A percentile compares a stretch with the other conserved stretches of the same genome.
phyloP scores from a whole-genome alignment of 345 rosid genomes.

The Excoecaria agallocha region DNA sequence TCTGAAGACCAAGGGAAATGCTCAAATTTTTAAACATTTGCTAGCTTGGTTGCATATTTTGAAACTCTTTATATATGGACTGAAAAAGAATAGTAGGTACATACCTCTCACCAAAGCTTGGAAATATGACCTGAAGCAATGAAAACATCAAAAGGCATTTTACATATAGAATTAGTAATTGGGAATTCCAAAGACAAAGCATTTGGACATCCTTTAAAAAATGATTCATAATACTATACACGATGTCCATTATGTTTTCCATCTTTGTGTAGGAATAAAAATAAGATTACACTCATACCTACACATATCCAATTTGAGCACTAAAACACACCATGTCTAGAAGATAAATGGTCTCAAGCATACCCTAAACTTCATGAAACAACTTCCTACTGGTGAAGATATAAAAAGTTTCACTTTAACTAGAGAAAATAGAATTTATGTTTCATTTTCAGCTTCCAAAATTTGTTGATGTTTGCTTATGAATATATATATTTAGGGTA shows the following conservation, averaged over 20 bases:
- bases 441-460: too few species aligned
- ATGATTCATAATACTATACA: not conserved
- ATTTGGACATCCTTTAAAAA: not conserved
- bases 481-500: too few species aligned
- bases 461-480: too few species aligned
- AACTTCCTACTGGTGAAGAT: not conserved
- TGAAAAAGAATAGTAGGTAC: slow-evolving; percentile 66
- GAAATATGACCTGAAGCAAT: slow-evolving; percentile 64
- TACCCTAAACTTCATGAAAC: not conserved
- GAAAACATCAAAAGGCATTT: slow-evolving; percentile 11
- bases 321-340: too few species aligned
- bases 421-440: too few species aligned
- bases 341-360: not conserved
- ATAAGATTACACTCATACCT: not conserved
- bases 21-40: slow-evolving; percentile 4
- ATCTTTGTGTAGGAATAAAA: not conserved
- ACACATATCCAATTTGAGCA: not conserved
- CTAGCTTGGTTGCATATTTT: slow-evolving; percentile 43
- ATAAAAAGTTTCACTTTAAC: not conserved
- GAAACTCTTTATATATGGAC: slow-evolving; percentile 64
- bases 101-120: slow-evolving; percentile 87
- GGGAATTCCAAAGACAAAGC: not conserved
- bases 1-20: not conserved
- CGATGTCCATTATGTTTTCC: not conserved
- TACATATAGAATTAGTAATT: not conserved